Conservation (phyloP, 305 asterid species). For the Rubia balearica region DNA sequence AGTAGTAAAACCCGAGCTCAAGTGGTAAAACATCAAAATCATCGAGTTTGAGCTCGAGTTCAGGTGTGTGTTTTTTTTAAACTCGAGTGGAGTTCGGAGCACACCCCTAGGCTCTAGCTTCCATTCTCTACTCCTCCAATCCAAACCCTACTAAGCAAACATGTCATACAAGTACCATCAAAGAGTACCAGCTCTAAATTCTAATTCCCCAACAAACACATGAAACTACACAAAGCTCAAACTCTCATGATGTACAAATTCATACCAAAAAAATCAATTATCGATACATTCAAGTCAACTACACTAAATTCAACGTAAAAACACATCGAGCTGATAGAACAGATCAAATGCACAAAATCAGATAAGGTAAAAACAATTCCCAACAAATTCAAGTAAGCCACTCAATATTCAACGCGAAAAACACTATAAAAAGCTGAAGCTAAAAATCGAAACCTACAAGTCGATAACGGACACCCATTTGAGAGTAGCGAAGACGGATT, state of each 20-base stretch:
- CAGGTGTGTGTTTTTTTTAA: too few species aligned
- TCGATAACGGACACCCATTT: constrained; percentile 86
- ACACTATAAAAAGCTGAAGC: constrained; percentile 1
- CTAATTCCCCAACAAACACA: neutral
- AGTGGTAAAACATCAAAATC: too few species aligned
- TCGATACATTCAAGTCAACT: neutral
- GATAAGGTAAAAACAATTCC: neutral
- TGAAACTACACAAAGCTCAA: neutral
- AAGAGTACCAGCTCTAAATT: neutral
- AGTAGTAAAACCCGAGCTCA: too few species aligned
- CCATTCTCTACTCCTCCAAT: neutral
- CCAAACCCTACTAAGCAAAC: neutral
- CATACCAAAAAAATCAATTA: neutral
- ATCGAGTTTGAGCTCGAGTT: too few species aligned
- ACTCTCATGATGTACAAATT: neutral
- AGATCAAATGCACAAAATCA: neutral
- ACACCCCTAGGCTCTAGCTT: too few species aligned
- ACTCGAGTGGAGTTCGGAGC: too few species aligned
- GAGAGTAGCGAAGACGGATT: constrained; percentile 83
- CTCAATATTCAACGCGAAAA: neutral
- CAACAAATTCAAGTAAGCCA: neutral
- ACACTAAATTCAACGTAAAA: neutral
- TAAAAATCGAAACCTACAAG: constrained; percentile 46
- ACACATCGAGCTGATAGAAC: neutral
- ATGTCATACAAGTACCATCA: neutral